Percentiles rank a stretch among this genome's conserved stretches.
phyloP scores from a whole-genome alignment of 2,329 filamentous ascomycete genomes.

The Cylindrodendrum hubeiense region DNA sequence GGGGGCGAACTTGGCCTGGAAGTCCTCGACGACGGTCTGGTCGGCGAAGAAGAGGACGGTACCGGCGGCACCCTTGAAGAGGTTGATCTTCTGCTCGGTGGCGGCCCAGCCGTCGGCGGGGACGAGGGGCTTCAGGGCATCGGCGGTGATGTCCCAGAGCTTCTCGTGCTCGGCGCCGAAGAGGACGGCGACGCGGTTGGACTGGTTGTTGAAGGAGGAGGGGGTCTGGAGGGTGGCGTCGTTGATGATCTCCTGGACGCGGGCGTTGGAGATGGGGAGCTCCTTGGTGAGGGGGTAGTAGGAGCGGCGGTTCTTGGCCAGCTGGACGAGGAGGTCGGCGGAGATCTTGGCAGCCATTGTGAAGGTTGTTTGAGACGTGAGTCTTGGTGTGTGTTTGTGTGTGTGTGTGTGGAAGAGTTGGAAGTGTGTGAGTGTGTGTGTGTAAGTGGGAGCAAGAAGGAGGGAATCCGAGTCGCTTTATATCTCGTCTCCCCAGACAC shows the following conservation, averaged over 20 bases:
- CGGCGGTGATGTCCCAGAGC: conserved; percentile 82
- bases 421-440: not conserved
- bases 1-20: conserved; percentile 76
- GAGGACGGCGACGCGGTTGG: conserved; percentile 82
- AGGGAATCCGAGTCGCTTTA: conserved; percentile 2
- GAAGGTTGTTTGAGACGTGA: conserved; percentile 38
- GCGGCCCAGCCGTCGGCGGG: conserved; percentile 71
- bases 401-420: conserved; percentile 10
- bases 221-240: conserved; percentile 77
- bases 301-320: conserved; percentile 76
- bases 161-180: conserved; percentile 86
- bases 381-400: conserved; percentile 23
- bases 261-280: conserved; percentile 62
- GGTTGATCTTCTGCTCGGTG: conserved; percentile 58
- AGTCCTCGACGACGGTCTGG: conserved; percentile 71
- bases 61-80: conserved; percentile 80
- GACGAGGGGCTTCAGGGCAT: conserved; percentile 66
- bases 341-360: conserved; percentile 59
- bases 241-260: conserved; percentile 75
- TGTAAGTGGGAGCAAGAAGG: not conserved
- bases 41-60: conserved; percentile 93
- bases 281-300: conserved; percentile 77
- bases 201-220: conserved; percentile 90
- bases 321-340: conserved; percentile 69
- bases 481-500: not conserved